A percentile compares a stretch with the other conserved stretches of the same genome.
phyloP scores from a whole-genome alignment of 75 land plant species.

The Pinus taeda region DNA sequence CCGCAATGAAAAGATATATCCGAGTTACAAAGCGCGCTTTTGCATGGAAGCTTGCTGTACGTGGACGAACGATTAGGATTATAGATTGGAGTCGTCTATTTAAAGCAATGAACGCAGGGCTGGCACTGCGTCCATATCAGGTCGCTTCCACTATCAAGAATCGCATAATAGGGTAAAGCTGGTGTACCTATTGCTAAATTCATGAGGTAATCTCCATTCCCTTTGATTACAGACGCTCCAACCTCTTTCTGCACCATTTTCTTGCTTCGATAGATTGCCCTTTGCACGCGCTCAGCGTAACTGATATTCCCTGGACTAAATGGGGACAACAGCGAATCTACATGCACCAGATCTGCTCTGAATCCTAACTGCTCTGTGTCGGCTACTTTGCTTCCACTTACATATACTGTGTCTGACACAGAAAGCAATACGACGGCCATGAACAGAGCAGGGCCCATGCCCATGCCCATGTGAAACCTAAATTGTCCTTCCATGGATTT shows the following conservation, averaged over 20 bases:
- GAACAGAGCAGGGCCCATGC: too few relatives aligned
- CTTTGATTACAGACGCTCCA: background rate
- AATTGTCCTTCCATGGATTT: too few relatives aligned
- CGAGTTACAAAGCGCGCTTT: background rate
- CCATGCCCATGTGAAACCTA: too few relatives aligned
- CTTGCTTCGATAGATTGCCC: background rate
- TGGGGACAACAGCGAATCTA: background rate
- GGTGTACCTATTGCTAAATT: background rate
- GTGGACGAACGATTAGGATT: conserved; percentile 14
- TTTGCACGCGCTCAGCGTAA: background rate
- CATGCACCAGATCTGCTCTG: background rate
- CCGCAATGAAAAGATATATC: background rate
- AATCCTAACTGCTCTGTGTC: background rate
- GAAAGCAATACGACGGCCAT: too few relatives aligned
- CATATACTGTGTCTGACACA: too few relatives aligned
- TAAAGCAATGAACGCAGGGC: conserved; percentile 26
- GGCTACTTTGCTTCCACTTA: too few relatives aligned
- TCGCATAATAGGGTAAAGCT: background rate
- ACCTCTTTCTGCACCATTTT: background rate
- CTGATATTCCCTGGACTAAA: background rate
- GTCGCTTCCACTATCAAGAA: conserved; percentile 14
- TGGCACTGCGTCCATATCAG: conserved; percentile 27
- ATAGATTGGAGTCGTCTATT: conserved; percentile 24
- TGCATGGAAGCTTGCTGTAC: conserved; percentile 11
- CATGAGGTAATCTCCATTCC: background rate